Base-by-base conservation (phyloP, 2,329 filamentous ascomycete species). In the Colletotrichum viniferum region DNA sequence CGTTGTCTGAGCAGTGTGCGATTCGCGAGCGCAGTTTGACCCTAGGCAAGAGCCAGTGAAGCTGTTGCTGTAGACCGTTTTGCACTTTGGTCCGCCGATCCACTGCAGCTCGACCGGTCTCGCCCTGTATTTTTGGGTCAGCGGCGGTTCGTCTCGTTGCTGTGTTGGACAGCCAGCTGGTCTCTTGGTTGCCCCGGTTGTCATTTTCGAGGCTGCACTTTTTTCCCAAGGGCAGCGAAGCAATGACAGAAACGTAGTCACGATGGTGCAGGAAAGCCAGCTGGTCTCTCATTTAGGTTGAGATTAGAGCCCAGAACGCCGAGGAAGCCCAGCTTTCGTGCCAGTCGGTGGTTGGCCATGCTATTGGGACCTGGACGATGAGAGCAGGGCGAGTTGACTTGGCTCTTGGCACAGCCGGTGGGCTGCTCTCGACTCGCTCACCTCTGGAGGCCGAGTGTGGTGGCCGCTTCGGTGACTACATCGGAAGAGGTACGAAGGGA, bases 241-340 rank as follows among this genome's bases (percentile, higher is more conserved):
- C n/a, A 52, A 52, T 21, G n/a, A 13, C 43, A 13, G n/a, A 13
- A 52, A 21, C 43, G n/a, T 52, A 52, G n/a, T 21, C 43, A 52
- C n/a, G 43, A 13, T 52, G 43, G 34, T 58, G 34, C 43, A 48
- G 30, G 69, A 63, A 21, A 13, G 48, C 48, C 55, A 64, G 69
- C 13, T 64, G 70, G 34, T 38, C 56, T 58, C 69, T 62, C 60
- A 36, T 76, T 73, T 74, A 68, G 58, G 52, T 58, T 28, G 48
- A 76, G 74, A 77, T 77, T 76, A 74, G 67, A 74, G 74, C 74
- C 76, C 70, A 77, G 76, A 73, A 64, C 71, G 73, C 74, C 76
- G 61, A 77, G 69, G 12, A 34, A 66, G 67, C 34, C 67, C 67
- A 69, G 64, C 56, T 60, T n/a, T 58, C 70, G 69, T 73, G 64